Conservation (phyloP, 1,139 yeast species). For the Lodderomyces pseudojiufengensis region DNA sequence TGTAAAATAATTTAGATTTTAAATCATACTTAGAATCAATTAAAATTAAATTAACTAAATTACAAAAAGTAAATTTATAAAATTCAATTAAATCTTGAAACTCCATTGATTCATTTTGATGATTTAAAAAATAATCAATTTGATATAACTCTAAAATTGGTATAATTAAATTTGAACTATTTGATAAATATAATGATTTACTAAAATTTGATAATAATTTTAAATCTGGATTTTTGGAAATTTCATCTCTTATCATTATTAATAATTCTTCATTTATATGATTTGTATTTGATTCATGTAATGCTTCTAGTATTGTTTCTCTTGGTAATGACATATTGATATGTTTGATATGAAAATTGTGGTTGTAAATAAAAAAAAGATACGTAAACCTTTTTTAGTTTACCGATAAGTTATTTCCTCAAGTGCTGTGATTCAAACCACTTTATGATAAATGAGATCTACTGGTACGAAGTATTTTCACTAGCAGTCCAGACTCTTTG, state of each 20-base stretch:
- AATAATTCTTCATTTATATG: slow-evolving; percentile 6
- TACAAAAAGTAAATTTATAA: slow-evolving; percentile 32
- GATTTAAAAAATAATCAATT: slow-evolving; percentile 20
- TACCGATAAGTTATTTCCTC: too few species aligned
- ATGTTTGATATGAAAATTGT: too few species aligned
- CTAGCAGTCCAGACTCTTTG: too few species aligned
- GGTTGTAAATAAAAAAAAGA: too few species aligned
- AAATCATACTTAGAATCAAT: neutral
- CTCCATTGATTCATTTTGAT: slow-evolving; percentile 14
- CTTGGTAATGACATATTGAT: too few species aligned
- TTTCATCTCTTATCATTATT: slow-evolving; percentile 2
- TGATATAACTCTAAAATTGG: slow-evolving; percentile 16
- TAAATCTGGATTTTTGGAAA: slow-evolving; percentile 3
- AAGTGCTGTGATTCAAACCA: too few species aligned
- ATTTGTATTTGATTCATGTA: too few species aligned
- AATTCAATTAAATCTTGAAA: slow-evolving; percentile 20
- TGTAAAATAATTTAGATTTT: neutral
- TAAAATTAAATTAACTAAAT: slow-evolving; percentile 9
- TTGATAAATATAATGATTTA: slow-evolving; percentile 22
- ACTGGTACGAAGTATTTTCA: too few species aligned
- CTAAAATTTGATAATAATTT: slow-evolving; percentile 11
- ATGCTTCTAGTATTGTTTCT: too few species aligned
- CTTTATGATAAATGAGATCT: too few species aligned
- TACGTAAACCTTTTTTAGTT: too few species aligned
- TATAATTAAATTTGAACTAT: slow-evolving; percentile 19